A percentile compares a stretch with the other conserved stretches of the same genome.
These are phyloP conservation scores for Puccinia coronata DNA, from an alignment of 1,284 basidiomycete genomes.

Conservation along the genomic window DNA sequence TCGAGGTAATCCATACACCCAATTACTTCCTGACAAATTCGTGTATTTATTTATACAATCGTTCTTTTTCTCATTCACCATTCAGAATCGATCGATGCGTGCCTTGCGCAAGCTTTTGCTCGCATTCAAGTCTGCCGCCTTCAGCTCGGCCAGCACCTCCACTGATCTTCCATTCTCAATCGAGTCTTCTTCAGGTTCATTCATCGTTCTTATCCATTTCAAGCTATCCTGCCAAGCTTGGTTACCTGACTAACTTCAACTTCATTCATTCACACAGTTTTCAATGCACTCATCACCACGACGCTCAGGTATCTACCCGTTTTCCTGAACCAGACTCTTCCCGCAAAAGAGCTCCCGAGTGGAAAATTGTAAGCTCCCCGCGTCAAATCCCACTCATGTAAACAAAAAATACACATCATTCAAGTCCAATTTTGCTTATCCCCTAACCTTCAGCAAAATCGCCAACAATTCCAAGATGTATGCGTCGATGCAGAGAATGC, in stretches of 20 bases:
- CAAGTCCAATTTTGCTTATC: not conserved
- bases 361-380: constrained; percentile 73
- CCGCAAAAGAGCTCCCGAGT: constrained; percentile 76
- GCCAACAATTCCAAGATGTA: constrained; percentile 59
- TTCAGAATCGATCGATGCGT: constrained; percentile 68
- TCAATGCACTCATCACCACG: constrained; percentile 86
- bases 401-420: too few species aligned
- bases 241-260: not conserved
- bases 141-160: constrained; percentile 69
- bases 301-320: constrained; percentile 87
- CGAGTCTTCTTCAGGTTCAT: constrained; percentile 71
- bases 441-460: constrained; percentile 65
- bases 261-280: constrained; percentile 68
- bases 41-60: not conserved
- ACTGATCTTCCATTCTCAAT: constrained; percentile 72
- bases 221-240: not conserved
- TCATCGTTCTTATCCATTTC: not conserved
- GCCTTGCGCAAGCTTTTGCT: constrained; percentile 80
- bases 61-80: not conserved
- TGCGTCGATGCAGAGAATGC: constrained; percentile 76
- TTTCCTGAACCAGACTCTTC: constrained; percentile 80
- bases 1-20: constrained; percentile 67
- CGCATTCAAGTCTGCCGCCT: constrained; percentile 82
- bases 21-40: not conserved
- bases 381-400: not conserved